Evolutionary conservation across 2,329 filamentous ascomycete genomes (phyloP), one percentile per base, ranked within the genome.

Genomic region (Fusarium acutatum): DNA sequence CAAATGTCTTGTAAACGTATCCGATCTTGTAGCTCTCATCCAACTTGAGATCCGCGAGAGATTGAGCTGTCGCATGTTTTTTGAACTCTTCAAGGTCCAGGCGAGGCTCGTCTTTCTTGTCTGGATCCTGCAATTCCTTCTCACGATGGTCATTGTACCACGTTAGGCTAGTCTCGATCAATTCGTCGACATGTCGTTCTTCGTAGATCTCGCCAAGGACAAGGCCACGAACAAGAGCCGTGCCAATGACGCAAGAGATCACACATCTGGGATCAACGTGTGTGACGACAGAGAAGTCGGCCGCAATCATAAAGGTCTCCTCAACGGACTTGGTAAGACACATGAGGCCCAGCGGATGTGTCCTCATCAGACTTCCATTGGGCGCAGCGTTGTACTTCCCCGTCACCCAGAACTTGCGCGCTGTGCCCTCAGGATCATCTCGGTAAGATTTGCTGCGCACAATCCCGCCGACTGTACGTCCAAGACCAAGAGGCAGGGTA

Each of bases 1-100:
- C 87, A 18, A 89, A 82, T 9, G 84, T 84, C 77, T 88, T 88
- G 77, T 88, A 88, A 32, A 88, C 86, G 66, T 88, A 88, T 7
- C 87, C 87, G 50, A 88, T 87, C 73, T 84, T 82, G 32, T 75
- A 73, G 11, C 72, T 69, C 24, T 86, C 83, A 65, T 88, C 87
- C 24, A 88, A 77, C 52, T 84, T 74, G 43, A 88, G 78, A 6
- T 82, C 82, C 3, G 79, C 78, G 3, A 88, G 76, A 1, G 72
- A 75, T 37, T 79, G 69, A 7, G 81, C 82, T 18, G 81, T 80
- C 11, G 82, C 78, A 71, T 88, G 82, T n/a, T 72, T 78, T 34
- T 77, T 75, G 49, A 87, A 82, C 69, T 88, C 86, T 1, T 77
- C 76, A 11, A 80, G 30, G 24, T 86, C 82, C 22, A 87, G 75